phyloP scores from a whole-genome alignment of 306 rosid genomes.

The Fagus sylvatica region DNA sequence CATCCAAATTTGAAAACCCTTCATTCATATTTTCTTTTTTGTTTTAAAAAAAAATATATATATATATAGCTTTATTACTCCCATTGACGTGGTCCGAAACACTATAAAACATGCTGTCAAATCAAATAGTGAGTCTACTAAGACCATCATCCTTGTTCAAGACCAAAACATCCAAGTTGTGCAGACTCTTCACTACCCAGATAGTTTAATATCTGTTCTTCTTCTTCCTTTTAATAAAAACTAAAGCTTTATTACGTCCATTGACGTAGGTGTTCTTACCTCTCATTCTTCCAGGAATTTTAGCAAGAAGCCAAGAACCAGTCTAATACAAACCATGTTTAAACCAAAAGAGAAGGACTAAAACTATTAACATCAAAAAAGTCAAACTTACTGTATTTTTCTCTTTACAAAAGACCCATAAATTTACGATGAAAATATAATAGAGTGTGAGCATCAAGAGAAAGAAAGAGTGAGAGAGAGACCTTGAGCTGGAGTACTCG shows the following conservation, averaged over 20 bases:
- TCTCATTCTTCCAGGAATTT: background rate
- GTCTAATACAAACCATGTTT: background rate
- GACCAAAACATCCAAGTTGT: background rate
- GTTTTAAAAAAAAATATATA: no score
- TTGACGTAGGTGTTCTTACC: background rate
- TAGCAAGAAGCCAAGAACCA: background rate
- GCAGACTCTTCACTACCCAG: background rate
- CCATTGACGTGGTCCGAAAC: no score
- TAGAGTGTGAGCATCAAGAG: background rate
- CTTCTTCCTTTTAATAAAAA: background rate
- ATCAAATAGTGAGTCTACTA: no score
- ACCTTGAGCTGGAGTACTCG: conserved; percentile 83
- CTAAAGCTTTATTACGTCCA: background rate
- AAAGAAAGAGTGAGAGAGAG: conserved; percentile 14
- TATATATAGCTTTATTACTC: no score
- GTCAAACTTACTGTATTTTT: background rate
- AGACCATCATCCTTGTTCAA: no score
- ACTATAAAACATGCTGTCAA: no score
- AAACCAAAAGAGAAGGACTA: background rate
- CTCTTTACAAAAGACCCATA: background rate
- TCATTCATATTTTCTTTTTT: no score
- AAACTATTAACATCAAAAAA: background rate
- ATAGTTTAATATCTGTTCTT: background rate
- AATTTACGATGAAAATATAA: background rate
- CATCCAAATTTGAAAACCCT: background rate